A percentile compares a stretch with the other conserved stretches of the same genome.
Conservation (phyloP, 176 grass and related monocot species). For the Pontederia crassipes region DNA sequence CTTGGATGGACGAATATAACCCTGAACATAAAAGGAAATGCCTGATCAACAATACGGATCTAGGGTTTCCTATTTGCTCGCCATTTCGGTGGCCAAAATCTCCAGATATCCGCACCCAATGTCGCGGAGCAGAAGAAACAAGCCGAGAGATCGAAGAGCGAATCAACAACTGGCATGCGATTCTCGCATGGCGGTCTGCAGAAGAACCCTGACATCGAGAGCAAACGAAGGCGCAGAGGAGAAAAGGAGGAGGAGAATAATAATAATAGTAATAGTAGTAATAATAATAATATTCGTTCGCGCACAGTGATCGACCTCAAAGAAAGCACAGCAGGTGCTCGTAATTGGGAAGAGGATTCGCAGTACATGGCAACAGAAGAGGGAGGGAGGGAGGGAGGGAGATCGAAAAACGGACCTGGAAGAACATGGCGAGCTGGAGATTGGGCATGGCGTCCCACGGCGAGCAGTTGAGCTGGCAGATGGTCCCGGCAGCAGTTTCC, state of each 20-base stretch:
- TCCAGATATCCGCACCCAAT: neutral
- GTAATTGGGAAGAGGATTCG: neutral
- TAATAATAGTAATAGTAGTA: too few relatives aligned
- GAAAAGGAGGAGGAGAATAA: too few relatives aligned
- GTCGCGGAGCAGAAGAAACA: neutral
- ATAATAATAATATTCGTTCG: too few relatives aligned
- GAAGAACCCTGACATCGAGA: too few relatives aligned
- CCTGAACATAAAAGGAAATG: neutral
- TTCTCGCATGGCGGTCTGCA: too few relatives aligned
- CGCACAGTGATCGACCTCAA: too few relatives aligned
- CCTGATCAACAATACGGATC: neutral
- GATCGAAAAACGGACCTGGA: conserved; percentile 23
- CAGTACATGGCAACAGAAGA: neutral
- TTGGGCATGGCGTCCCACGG: conserved; percentile 24
- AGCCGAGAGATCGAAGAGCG: neutral
- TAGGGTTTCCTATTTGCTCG: conserved; percentile 1
- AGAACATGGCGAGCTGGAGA: conserved; percentile 5
- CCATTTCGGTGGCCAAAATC: neutral
- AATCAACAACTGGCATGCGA: too few relatives aligned
- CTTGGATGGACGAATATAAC: neutral
- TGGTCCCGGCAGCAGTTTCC: neutral
- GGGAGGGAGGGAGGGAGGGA: neutral
- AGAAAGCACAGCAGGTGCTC: neutral
- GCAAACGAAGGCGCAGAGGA: too few relatives aligned
- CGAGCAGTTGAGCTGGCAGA: conserved; percentile 22